These are phyloP conservation scores for Dicorynia guianensis DNA, from an alignment of 306 rosid species.

Conservation along the genomic window DNA sequence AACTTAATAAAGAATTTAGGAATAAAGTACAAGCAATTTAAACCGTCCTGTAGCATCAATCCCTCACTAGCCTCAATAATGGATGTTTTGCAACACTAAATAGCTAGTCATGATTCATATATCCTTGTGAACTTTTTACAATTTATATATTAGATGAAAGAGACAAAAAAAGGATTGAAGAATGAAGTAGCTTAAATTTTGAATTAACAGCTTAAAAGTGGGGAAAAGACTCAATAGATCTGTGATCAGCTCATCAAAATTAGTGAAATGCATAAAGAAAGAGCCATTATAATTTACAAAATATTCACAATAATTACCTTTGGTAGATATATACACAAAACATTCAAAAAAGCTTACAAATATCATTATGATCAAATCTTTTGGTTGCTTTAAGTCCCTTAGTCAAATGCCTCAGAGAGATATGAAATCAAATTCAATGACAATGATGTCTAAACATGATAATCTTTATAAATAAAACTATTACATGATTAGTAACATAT, in stretches of 20 bases:
- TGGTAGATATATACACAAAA: conserved; percentile 73
- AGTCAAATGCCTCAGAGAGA: conserved; percentile 67
- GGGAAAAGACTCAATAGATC: neutral
- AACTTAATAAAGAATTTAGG: too few relatives aligned
- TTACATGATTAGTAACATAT: neutral
- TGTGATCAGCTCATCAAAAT: neutral
- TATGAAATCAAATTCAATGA: conserved; percentile 33
- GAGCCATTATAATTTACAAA: too few relatives aligned
- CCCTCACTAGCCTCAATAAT: too few relatives aligned
- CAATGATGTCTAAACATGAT: too few relatives aligned
- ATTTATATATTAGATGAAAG: neutral
- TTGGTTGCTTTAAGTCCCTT: conserved; percentile 78
- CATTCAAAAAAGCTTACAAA: conserved; percentile 85
- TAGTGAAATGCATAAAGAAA: neutral
- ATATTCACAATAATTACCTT: conserved; percentile 61
- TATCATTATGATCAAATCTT: conserved; percentile 73
- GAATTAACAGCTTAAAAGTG: neutral
- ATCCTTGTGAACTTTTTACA: too few relatives aligned
- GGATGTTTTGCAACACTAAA: too few relatives aligned
- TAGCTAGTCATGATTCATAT: too few relatives aligned
- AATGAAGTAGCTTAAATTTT: neutral
- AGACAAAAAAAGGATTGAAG: neutral
- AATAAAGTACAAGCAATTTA: too few relatives aligned
- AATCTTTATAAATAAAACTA: too few relatives aligned
- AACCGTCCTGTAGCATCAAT: too few relatives aligned